Conservation (phyloP, 73 alveolate species). For the Breviolum minutum region DNA sequence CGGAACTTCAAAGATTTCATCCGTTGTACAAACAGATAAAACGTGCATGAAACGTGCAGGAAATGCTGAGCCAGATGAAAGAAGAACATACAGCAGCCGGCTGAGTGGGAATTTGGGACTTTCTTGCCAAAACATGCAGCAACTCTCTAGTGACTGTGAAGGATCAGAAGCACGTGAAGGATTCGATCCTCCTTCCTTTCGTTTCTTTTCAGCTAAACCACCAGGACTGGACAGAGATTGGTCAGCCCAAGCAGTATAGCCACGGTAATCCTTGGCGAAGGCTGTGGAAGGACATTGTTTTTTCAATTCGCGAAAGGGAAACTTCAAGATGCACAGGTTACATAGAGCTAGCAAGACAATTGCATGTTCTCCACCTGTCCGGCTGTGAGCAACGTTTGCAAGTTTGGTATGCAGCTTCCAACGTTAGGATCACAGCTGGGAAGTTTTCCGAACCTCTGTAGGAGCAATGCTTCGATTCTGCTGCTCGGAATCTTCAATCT, state of each 20-base stretch:
- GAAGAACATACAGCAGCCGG: conserved; percentile 29
- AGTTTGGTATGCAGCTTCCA: too few species aligned
- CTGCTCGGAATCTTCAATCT: conserved; percentile 14
- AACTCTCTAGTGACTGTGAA: neutral
- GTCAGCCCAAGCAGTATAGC: conserved; percentile 31
- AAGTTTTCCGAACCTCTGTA: neutral
- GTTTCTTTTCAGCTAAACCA: neutral
- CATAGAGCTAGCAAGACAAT: neutral
- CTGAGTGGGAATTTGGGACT: neutral
- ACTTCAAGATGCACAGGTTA: neutral
- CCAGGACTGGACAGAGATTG: conserved; percentile 57
- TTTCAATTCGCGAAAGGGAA: neutral
- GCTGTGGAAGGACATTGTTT: conserved; percentile 32
- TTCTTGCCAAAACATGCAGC: neutral
- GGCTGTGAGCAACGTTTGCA: neutral
- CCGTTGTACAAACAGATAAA: too few species aligned
- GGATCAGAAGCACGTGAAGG: too few species aligned
- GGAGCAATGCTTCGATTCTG: conserved; percentile 62
- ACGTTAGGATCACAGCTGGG: neutral
- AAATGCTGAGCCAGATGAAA: conserved; percentile 15
- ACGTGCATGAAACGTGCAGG: neutral
- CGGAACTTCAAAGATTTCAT: too few species aligned
- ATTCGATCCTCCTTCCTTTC: neutral
- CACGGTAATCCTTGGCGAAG: conserved; percentile 44
- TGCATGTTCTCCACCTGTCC: neutral